Base-by-base conservation (phyloP, 2,329 filamentous ascomycete genomes). In the Alternaria solani region DNA sequence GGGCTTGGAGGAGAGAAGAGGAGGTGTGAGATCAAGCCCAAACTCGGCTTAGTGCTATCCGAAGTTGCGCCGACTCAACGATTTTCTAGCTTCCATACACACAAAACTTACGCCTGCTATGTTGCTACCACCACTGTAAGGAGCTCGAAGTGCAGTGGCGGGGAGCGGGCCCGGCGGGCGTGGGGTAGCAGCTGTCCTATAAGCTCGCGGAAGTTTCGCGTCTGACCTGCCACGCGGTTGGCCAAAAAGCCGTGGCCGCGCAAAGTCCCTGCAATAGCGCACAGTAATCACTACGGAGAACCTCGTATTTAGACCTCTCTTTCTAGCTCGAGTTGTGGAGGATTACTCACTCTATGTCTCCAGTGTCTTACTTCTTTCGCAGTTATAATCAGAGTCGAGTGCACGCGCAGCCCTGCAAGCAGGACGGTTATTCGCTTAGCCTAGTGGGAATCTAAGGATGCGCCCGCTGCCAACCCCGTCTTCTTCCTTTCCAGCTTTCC, bases 91-190 rank as follows among this genome's bases (percentile, higher is more conserved):
- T 11, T 14, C 32, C 12, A 12, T 12, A 14, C 14, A 16, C 14
- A 36, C 32, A 12, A 14, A 14, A 36, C 32, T 36, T 36, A 36
- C 14, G 32, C 32, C 32, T 9, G 16, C 8, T 38, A n/a, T 16
- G 20, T 23, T 23, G 20, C 20, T 23, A 23, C 20, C 20, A 23
- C 20, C 20, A 23, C 20, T 23, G 20, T 23, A 7, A 25, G 12
- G 26, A 43, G 51, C 28, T 53, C 41, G 38, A 43, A 28, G 8
- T 26, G 51, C 16, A 53, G 4, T 23, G 39, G 51, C n/a, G 51
- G 51, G 39, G 51, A 9, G 51, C 51, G 51, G 51, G 28, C 38
- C 51, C 38, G 28, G 18, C 26, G 32, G 46, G 18, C 46, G 46
- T 49, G 46, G 46, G 46, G 46, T 49, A 49, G 20, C 46, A 3